Conservation (phyloP, 352 stramenopile genomes). For the Phytophthora gonapodyides region DNA sequence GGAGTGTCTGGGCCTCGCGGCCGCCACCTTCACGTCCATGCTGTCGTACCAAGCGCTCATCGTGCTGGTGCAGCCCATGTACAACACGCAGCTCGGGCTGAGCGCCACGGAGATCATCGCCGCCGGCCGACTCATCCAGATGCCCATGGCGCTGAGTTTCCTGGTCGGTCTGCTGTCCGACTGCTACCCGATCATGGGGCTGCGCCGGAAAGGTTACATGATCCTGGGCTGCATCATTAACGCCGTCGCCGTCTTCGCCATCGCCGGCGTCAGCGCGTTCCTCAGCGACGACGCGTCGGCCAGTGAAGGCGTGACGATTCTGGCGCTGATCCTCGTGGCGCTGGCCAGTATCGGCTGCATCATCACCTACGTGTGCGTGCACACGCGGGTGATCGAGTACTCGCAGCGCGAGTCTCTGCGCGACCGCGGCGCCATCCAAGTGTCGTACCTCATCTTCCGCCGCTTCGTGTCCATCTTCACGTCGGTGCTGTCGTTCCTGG, state of each 20-base stretch:
- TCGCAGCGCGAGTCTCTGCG: conserved; percentile 66
- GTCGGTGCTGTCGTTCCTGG: conserved; percentile 56
- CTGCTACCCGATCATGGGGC: conserved; percentile 90
- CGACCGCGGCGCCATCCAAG: conserved; percentile 58
- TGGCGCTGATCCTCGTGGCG: conserved; percentile 47
- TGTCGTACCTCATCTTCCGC: conserved; percentile 68
- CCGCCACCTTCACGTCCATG: conserved; percentile 71
- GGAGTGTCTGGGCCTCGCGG: conserved; percentile 65
- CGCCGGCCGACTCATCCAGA: conserved; percentile 64
- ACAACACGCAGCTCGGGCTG: conserved; percentile 58
- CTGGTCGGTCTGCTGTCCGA: conserved; percentile 90
- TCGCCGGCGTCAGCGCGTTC: conserved; percentile 55
- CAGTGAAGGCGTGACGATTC: conserved; percentile 39
- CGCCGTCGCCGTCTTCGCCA: conserved; percentile 57
- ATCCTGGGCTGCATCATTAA: conserved; percentile 80
- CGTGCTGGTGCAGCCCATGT: conserved; percentile 56
- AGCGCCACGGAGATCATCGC: conserved; percentile 45
- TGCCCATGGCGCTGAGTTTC: conserved; percentile 91
- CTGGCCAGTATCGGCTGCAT: conserved; percentile 66
- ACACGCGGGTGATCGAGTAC: conserved; percentile 67
- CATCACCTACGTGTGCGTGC: conserved; percentile 65
- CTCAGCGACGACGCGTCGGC: conserved; percentile 34
- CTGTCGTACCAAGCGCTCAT: conserved; percentile 67
- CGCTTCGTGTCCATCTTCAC: conserved; percentile 57
- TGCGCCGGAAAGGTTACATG: conserved; percentile 92